phyloP scores from a whole-genome alignment of 192 early-diverging fungal genomes.

The Coemansia pectinata region DNA sequence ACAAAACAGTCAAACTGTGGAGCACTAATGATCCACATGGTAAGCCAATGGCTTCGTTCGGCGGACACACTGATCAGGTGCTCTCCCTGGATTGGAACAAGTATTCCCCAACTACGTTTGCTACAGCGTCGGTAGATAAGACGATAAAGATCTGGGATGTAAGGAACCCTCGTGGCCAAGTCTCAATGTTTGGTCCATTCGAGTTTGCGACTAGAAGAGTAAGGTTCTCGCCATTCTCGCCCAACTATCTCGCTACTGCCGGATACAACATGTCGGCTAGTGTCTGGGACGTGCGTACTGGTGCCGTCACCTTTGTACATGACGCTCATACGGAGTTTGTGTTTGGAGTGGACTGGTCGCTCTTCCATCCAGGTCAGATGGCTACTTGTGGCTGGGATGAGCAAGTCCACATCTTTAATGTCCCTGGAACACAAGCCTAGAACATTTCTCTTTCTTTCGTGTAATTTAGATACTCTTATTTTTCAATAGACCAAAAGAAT shows the following conservation, averaged over 20 bases:
- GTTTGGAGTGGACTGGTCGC: slow-evolving; percentile 88
- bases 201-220: slow-evolving; percentile 91
- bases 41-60: slow-evolving; percentile 62
- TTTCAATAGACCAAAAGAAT: neutral
- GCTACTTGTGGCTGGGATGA: slow-evolving; percentile 99
- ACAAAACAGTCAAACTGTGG: slow-evolving; percentile 91
- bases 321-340: slow-evolving; percentile 96
- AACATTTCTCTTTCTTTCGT: neutral
- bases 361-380: slow-evolving; percentile 83
- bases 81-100: slow-evolving; percentile 98
- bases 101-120: slow-evolving; percentile 80
- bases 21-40: slow-evolving; percentile 70
- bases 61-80: slow-evolving; percentile 84
- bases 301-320: slow-evolving; percentile 66
- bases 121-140: slow-evolving; percentile 87
- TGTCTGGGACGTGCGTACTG: slow-evolving; percentile 77
- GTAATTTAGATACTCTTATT: neutral
- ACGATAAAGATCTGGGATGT: slow-evolving; percentile 92
- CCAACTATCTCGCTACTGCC: slow-evolving; percentile 76
- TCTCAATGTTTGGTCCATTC: slow-evolving; percentile 78
- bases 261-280: slow-evolving; percentile 97
- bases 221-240: slow-evolving; percentile 90
- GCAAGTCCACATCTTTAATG: slow-evolving; percentile 66
- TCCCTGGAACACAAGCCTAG: slow-evolving; percentile 10
- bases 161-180: slow-evolving; percentile 70